Evolutionary conservation across 345 rosid genomes (phyloP).

Genomic region (Physaria fendleri): DNA sequence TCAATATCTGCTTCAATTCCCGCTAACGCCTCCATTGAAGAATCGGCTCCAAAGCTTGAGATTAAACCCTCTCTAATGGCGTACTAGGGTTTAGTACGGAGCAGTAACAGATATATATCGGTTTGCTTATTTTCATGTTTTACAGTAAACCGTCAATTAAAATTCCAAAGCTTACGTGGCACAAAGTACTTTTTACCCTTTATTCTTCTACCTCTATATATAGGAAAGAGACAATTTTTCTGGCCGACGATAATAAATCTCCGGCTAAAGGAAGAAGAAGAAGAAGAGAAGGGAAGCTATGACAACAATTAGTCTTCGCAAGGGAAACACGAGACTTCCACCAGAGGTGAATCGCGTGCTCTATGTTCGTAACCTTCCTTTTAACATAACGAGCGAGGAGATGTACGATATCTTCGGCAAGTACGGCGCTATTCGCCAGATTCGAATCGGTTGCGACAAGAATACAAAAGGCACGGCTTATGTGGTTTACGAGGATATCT

Average conservation of each 20-base stretch:
- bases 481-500: constrained; percentile 93
- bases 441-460: constrained; percentile 81
- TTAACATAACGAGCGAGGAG: constrained; percentile 98
- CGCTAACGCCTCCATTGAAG: constrained; percentile 37
- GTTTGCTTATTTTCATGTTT: no score
- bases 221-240: not conserved
- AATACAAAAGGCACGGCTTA: constrained; percentile 93
- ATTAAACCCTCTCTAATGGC: constrained; percentile 10
- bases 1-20: constrained; percentile 38
- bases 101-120: no score
- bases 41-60: not conserved
- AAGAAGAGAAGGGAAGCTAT: constrained; percentile 27
- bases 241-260: constrained; percentile 10
- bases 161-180: no score
- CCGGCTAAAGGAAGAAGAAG: not conserved
- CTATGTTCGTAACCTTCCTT: constrained; percentile 95
- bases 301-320: constrained; percentile 73
- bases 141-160: no score
- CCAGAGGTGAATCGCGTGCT: constrained; percentile 94
- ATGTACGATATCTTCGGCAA: constrained; percentile 99
- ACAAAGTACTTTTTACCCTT: not conserved
- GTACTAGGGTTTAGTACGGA: constrained; percentile 31
- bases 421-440: constrained; percentile 95
- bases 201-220: no score
- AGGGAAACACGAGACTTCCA: constrained; percentile 82